A percentile compares a stretch with the other conserved stretches of the same genome.
These are phyloP conservation scores for Meira miltonrushii DNA, from an alignment of 1,284 basidiomycete species.

Conservation along the genomic window DNA sequence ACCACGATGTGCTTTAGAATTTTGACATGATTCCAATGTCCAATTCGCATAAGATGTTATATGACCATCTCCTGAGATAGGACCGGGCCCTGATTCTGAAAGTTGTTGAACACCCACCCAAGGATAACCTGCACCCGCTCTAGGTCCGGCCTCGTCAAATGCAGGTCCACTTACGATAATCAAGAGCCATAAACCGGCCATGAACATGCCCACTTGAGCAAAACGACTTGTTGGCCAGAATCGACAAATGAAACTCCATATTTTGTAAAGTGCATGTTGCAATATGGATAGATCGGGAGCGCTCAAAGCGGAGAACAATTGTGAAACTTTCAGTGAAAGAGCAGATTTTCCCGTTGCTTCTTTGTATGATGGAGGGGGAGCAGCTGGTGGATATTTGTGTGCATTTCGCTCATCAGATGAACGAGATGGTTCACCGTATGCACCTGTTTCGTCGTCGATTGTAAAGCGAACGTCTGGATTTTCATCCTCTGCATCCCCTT, in stretches of 20 bases:
- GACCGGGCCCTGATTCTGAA: constrained; percentile 15
- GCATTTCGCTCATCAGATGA: constrained; percentile 10
- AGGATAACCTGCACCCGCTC: neutral
- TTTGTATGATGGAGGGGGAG: constrained; percentile 33
- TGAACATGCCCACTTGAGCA: constrained; percentile 34
- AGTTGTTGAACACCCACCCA: constrained; percentile 1
- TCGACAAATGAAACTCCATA: constrained; percentile 17
- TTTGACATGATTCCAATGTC: constrained; percentile 24
- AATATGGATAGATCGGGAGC: constrained; percentile 18
- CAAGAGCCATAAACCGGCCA: constrained; percentile 37
- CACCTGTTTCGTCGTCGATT: constrained; percentile 31
- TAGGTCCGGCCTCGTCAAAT: constrained; percentile 12
- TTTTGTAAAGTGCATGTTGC: neutral
- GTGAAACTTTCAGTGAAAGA: constrained; percentile 13
- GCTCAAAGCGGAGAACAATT: constrained; percentile 23
- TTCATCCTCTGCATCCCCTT: constrained; percentile 5
- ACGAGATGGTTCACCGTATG: constrained; percentile 11
- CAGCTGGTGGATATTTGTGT: constrained; percentile 32
- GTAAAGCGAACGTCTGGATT: constrained; percentile 31
- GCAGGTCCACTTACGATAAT: constrained; percentile 28
- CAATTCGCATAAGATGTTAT: constrained; percentile 27
- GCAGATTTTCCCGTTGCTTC: constrained; percentile 24
- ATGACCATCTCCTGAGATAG: constrained; percentile 35
- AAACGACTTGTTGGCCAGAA: constrained; percentile 38
- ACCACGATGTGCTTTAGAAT: constrained; percentile 5